These are phyloP conservation scores for Begonia loranthoides DNA, from an alignment of 306 rosid genomes.

Conservation along the genomic window DNA sequence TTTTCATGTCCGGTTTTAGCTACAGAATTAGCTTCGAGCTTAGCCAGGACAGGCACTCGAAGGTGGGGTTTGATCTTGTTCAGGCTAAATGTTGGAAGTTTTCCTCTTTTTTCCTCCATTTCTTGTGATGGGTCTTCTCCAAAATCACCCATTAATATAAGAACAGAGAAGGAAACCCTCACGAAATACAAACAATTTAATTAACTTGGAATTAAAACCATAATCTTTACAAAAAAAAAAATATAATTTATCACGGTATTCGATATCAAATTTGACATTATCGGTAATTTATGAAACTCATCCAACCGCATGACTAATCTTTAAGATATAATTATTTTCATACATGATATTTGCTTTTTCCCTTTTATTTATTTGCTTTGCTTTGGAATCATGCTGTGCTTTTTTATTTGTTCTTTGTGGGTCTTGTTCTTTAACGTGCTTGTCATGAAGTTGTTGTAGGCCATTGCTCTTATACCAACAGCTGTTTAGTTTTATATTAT, in stretches of 20 bases:
- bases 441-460: conserved; percentile 59
- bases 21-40: conserved; percentile 13
- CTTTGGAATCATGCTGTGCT: conserved; percentile 25
- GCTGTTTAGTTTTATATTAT: too few relatives aligned
- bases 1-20: conserved; percentile 11
- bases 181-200: conserved; percentile 13
- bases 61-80: conserved; percentile 83
- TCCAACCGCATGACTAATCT: too few relatives aligned
- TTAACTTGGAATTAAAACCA: too few relatives aligned
- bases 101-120: conserved; percentile 75
- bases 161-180: not conserved
- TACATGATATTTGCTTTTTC: too few relatives aligned
- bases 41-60: conserved; percentile 46
- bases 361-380: not conserved
- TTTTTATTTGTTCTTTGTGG: conserved; percentile 25
- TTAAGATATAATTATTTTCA: too few relatives aligned
- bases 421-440: conserved; percentile 53
- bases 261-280: too few relatives aligned
- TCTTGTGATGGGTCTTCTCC: not conserved
- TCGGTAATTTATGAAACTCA: too few relatives aligned
- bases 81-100: conserved; percentile 67
- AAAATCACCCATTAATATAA: conserved; percentile 12
- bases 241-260: too few relatives aligned
- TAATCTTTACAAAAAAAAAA: too few relatives aligned
- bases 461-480: conserved; percentile 7